Percentiles rank a stretch among this genome's conserved stretches.
These are phyloP conservation scores for Cutaneotrichosporon sp. DNA, from an alignment of 1,284 basidiomycete species.

Conservation along the genomic window DNA sequence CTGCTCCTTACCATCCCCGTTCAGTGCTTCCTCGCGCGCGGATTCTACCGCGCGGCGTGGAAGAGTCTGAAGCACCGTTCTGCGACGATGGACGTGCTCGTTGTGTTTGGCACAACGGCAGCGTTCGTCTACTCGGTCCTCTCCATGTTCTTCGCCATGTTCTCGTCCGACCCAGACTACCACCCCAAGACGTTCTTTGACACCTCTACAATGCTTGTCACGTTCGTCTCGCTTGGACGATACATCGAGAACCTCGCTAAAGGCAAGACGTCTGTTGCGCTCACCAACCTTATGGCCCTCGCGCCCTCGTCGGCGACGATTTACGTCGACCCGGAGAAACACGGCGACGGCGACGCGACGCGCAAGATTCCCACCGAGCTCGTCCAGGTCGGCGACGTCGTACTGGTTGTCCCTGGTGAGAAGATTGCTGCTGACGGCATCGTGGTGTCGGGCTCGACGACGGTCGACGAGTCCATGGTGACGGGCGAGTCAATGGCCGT, in stretches of 20 bases:
- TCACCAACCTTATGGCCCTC: conserved; percentile 92
- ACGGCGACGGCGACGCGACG: conserved; percentile 65
- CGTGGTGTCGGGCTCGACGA: conserved; percentile 76
- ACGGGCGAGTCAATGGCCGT: conserved; percentile 94
- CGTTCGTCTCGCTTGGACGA: conserved; percentile 90
- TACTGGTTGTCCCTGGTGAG: conserved; percentile 94
- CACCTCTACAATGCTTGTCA: conserved; percentile 97
- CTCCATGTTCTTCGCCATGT: conserved; percentile 63
- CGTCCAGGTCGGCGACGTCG: conserved; percentile 85
- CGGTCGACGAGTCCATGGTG: conserved; percentile 92
- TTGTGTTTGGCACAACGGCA: conserved; percentile 89
- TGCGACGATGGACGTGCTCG: conserved; percentile 86
- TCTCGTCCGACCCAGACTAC: conserved; percentile 55
- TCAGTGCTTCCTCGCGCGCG: conserved; percentile 83
- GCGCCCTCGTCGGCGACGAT: conserved; percentile 93
- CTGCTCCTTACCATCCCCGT: conserved; percentile 82
- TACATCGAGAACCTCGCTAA: conserved; percentile 96
- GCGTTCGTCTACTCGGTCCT: conserved; percentile 86
- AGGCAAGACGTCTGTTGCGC: conserved; percentile 90
- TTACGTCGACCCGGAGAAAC: conserved; percentile 56
- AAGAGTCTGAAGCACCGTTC: conserved; percentile 83
- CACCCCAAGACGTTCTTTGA: conserved; percentile 93
- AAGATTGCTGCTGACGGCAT: conserved; percentile 94
- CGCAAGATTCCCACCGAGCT: conserved; percentile 91
- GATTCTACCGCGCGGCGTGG: conserved; percentile 84